phyloP scores from a whole-genome alignment of 208 protist species.

The Trypanosoma rangeli region DNA sequence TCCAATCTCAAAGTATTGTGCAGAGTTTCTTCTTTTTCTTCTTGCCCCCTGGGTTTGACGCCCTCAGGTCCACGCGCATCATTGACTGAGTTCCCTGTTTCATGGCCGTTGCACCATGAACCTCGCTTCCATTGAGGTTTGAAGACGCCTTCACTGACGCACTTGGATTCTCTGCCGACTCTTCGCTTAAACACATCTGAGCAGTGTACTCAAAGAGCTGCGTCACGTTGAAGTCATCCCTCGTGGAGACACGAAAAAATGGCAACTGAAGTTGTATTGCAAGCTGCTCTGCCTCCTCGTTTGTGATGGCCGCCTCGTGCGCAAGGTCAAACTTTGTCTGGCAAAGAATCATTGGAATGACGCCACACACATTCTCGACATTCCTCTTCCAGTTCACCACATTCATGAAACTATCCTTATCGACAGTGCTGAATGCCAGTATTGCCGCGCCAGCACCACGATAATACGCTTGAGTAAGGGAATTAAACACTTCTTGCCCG shows the following conservation, averaged over 20 bases:
- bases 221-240: constrained; percentile 93
- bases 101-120: not conserved
- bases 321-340: constrained; percentile 95
- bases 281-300: constrained; percentile 86
- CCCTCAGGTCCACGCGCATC: constrained; percentile 21
- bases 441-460: constrained; percentile 84
- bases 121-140: not conserved
- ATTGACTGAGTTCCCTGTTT: not conserved
- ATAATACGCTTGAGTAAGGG: constrained; percentile 93
- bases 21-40: constrained; percentile 38
- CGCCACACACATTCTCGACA: constrained; percentile 79
- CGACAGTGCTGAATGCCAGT: constrained; percentile 89
- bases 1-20: constrained; percentile 27
- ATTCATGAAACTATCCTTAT: constrained; percentile 86
- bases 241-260: constrained; percentile 91
- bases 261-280: constrained; percentile 78
- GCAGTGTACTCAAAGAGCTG: constrained; percentile 88
- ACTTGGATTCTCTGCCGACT: not conserved
- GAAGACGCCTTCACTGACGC: not conserved
- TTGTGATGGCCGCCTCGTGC: constrained; percentile 73
- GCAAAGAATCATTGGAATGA: constrained; percentile 91
- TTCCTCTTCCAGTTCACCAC: constrained; percentile 86
- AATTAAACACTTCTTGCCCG: constrained; percentile 93
- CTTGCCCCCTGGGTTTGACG: constrained; percentile 14
- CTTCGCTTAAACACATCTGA: constrained; percentile 49